Base-by-base conservation (phyloP, 306 rosid species). In the Cucurbita maxima region DNA sequence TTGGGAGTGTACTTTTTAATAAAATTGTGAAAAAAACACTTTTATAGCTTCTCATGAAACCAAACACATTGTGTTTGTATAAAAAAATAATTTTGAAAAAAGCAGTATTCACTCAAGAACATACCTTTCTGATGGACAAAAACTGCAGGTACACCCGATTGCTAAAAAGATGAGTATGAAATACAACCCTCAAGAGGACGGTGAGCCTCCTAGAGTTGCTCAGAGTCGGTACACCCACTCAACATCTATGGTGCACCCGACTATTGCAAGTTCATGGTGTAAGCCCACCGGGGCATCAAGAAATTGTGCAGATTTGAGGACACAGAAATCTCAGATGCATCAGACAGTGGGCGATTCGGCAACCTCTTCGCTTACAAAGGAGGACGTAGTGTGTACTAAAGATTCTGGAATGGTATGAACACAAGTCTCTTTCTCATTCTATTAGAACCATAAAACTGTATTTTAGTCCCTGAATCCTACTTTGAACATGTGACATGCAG, bases 91-190 rank as follows among this genome's bases (percentile, higher is more conserved):
- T 60, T 60, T 61, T 61, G 47, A 15, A 61, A 61, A 37, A 14
- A 30, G 45, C 45, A 19, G 5, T 41, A 64, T 43, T 43, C 53
- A 12, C 19, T 10, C 5, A 7, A 7, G 15, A 68, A 16, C 25
- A 75, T 18, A 79, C 72, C 67, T 55, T 52, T 79, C 70, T 79
- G 19, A 75, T 81, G 76, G 44, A 57, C n/a, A 78, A 20, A 76
- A 63, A 66, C 61, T 61, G 55, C 82, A 94, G 97, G 90, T 68
- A 9, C 85, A 84, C 61, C n/a, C 90, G 30, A 87, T 82, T 41
- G 44, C 76, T 16, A 81, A 64, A 82, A 77, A 77, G 59, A 67
- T 79, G 0, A 79, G 57, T 72, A 79, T 68, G 52, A 83, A 73
- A 67, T 80, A 70, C 79, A 74, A 70, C 72, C 76, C 79, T 10